Evolutionary conservation across 1,284 basidiomycete genomes (phyloP), one percentile per base, ranked within the genome.

Genomic region (Ustilago bromivora): DNA sequence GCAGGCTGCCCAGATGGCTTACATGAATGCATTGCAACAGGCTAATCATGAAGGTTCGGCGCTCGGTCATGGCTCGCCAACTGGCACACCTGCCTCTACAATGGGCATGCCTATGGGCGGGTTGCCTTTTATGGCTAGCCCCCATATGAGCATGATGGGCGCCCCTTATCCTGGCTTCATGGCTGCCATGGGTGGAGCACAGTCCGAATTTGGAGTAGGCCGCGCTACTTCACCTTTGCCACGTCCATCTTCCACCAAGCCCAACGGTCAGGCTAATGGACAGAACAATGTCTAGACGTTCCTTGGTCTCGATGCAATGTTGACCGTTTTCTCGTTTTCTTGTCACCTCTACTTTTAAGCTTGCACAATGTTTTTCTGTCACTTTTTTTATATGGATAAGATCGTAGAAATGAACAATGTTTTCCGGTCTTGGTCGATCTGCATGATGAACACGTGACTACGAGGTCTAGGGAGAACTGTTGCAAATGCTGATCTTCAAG

Each of bases 1-100:
- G 80, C 81, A 82, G 59, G 82, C 83, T 13, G 82, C 82, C 9
- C 83, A 84, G 58, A 80, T 82, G 75, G 84, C 84, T 11, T 85
- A 85, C 67, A 79, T 82, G 77, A 81, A 79, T 41, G 82, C 84
- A 13, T 58, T 77, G 23, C 68, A 61, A 17, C 69, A 76, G 54
- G 66, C 68, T 40, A 67, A 74, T 15, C 70, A 79, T 10, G 71
- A 78, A 51, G 75, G 71, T 17, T 71, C 69, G 15, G 71, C 53
- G 19, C 15, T 70, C 4, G 74, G 71, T 5, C 71, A 73, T 35
- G 68, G 61, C 31, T 75, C 64, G 61, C 57, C 71, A 0, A 36
- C 54, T 28, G 62, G 57, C 0, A 35, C 64, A 10, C 74, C 77
- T 5, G 67, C 63, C 4, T 70, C 66, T 15, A 58, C 74, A 4